phyloP scores from a whole-genome alignment of 805 yeast species.

The Saccharomycopsis synnaedendra region DNA sequence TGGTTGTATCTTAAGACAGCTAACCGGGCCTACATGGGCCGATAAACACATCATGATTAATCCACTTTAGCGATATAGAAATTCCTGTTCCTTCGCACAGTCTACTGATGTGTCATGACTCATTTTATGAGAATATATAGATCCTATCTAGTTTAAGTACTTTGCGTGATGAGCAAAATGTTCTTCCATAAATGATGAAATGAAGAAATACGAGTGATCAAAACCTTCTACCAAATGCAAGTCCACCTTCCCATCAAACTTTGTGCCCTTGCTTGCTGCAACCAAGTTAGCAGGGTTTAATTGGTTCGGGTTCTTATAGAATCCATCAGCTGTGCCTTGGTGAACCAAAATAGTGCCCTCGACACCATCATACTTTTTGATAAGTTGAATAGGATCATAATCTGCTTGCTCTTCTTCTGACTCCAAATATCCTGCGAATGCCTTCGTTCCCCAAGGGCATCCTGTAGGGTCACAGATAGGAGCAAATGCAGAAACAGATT shows the following conservation, averaged over 20 bases:
- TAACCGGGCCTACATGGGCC: background rate
- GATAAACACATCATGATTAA: background rate
- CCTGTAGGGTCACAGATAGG: conserved; percentile 76
- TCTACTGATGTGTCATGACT: background rate
- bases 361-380: conserved; percentile 25
- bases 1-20: no score
- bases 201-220: conserved; percentile 86
- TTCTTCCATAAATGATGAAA: conserved; percentile 65
- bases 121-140: background rate
- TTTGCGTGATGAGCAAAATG: conserved; percentile 87
- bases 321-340: conserved; percentile 71
- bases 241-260: conserved; percentile 47
- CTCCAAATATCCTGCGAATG: conserved; percentile 72
- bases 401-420: conserved; percentile 43
- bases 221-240: conserved; percentile 64
- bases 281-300: conserved; percentile 66
- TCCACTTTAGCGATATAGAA: no score
- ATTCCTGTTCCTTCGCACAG: background rate
- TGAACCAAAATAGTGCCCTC: conserved; percentile 62
- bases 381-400: conserved; percentile 78
- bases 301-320: conserved; percentile 34
- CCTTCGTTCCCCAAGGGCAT: conserved; percentile 83
- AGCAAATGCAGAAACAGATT: conserved; percentile 79
- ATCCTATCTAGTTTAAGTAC: conserved; percentile 8
- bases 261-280: conserved; percentile 42